Percentiles rank a stretch among this genome's conserved stretches.
Conservation (phyloP, 257 asterid species). For the Solanum sejunctum region DNA sequence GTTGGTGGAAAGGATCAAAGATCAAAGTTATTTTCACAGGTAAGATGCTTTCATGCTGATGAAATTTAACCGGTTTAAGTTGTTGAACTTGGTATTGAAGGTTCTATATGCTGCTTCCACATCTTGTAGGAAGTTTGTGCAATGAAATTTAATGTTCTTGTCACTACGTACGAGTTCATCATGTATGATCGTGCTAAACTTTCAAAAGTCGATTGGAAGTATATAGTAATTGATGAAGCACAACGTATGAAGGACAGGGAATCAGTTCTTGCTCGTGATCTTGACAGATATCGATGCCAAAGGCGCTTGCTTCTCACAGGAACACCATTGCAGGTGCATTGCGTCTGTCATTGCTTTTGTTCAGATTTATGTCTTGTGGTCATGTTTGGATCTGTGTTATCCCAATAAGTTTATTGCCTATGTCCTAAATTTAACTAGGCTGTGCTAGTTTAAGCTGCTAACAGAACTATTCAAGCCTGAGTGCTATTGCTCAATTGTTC, state of each 20-base stretch:
- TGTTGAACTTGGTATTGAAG: conserved; percentile 1
- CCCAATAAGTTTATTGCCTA: background rate
- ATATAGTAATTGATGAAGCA: conserved; percentile 96
- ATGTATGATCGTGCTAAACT: conserved; percentile 98
- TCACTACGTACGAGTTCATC: conserved; percentile 93
- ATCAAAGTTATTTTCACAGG: conserved; percentile 85
- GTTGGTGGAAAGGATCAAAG: conserved; percentile 86
- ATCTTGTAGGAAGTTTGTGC: conserved; percentile 74
- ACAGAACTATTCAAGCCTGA: background rate
- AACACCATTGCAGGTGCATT: conserved; percentile 88
- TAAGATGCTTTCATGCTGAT: conserved; percentile 23
- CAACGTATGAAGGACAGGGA: conserved; percentile 99
- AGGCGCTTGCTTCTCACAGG: conserved; percentile 99
- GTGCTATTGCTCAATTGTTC: background rate
- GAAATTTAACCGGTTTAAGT: background rate
- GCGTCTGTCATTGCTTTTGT: background rate
- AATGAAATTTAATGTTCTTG: conserved; percentile 94
- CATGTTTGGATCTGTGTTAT: background rate
- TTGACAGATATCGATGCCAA: conserved; percentile 98
- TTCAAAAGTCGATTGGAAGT: conserved; percentile 96
- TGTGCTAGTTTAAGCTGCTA: background rate
- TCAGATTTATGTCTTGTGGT: background rate
- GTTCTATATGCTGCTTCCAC: conserved; percentile 14
- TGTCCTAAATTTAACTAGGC: background rate
- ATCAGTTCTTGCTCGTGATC: conserved; percentile 99